Evolutionary conservation across 2,329 filamentous ascomycete species (phyloP).

Genomic region (Alternaria triticina): DNA sequence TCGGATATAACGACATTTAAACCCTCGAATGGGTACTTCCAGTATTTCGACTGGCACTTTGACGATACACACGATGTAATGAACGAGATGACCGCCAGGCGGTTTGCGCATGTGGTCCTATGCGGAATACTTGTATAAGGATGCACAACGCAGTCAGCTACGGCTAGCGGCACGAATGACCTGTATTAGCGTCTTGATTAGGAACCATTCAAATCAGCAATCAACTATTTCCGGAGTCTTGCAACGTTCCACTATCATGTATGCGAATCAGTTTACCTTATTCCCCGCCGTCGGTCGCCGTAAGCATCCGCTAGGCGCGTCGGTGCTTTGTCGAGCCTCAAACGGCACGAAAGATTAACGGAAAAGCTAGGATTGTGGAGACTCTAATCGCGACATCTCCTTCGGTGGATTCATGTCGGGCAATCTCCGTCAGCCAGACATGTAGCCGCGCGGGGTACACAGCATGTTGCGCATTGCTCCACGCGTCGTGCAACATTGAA

Average conservation of each 20-base stretch:
- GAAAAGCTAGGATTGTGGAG: neutral
- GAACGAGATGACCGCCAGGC: slow-evolving; percentile 24
- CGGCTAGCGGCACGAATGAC: slow-evolving; percentile 12
- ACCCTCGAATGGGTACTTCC: neutral
- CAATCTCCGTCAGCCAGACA: neutral
- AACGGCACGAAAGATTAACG: neutral
- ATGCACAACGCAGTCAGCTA: slow-evolving; percentile 4
- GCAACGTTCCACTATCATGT: slow-evolving; percentile 4
- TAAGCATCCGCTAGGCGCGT: neutral
- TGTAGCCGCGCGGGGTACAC: neutral
- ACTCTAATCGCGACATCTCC: neutral
- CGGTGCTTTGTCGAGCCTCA: neutral
- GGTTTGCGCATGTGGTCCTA: neutral
- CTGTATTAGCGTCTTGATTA: neutral
- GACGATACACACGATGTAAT: slow-evolving; percentile 29
- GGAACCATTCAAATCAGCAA: neutral
- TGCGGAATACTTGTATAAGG: neutral
- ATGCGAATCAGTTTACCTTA: neutral
- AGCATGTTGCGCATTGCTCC: neutral
- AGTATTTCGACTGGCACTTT: neutral
- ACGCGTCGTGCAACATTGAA: slow-evolving; percentile 18
- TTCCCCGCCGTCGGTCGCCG: neutral
- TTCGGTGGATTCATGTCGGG: neutral
- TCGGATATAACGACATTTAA: slow-evolving; percentile 60
- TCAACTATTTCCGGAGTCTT: neutral